Evolutionary conservation across 345 rosid species (phyloP), one percentile per base, ranked within the genome.

Genomic region (Pelargonium nanum): DNA sequence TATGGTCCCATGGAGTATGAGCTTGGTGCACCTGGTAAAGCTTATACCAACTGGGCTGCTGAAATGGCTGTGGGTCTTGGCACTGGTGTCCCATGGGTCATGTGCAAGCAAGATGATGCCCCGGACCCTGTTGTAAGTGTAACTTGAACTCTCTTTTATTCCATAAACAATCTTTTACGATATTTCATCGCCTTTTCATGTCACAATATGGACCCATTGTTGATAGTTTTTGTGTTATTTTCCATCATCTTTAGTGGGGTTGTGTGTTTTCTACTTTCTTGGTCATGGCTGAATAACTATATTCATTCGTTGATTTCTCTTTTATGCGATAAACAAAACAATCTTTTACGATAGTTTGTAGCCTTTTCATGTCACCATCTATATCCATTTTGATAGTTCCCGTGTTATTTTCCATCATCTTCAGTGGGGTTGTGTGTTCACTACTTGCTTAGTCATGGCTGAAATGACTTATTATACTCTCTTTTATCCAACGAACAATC

Each of bases 31-130:
- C 78, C 96, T 0, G 96, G 97, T 57, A 66, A 75, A 61, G 72
- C 85, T 34, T 94, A 94, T 80, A 76, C 80, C 19, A 56, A 81
- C 9, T 94, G 99, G 99, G 95, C 97, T 65, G 97, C 97, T 61
- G 63, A 83, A 53, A 88, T 94, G 99, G 99, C 99, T 55, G 81
- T 88, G 72, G 96, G 85, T 60, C 91, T 84, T 2, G 85, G 78
- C 69, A 88, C 87, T 19, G 96, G 99, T 63, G 95, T 94, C 74
- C 99, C 99, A 4, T 94, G 99, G 99, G 78, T 94, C 81, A 94
- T 94, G 99, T 94, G 99, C 91, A 94, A 94, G 80, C 97, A 94
- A 80, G 99, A 94, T 77, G 99, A 90, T 72, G 99, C 93, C 45
- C 97, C 96, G 0, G 97, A 94, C 77, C 95, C 97, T 67, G 68